Evolutionary conservation across 2,329 filamentous ascomycete genomes (phyloP), one percentile per base, ranked within the genome.

Genomic region (Neofusicoccum cordaticola): DNA sequence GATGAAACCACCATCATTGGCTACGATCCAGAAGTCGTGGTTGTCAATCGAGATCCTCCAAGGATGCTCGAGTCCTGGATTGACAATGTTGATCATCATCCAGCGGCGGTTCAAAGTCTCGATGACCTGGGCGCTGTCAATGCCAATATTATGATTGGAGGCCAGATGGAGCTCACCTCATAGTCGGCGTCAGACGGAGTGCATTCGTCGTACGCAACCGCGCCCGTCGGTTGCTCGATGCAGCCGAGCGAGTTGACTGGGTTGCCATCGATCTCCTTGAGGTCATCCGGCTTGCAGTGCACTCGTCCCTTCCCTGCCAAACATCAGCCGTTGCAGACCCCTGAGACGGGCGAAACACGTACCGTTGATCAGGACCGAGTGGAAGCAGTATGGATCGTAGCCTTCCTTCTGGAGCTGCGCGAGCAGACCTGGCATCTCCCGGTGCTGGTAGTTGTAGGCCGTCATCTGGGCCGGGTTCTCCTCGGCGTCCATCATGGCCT

Each of bases 401-500:
- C 67, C 67, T 34, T 69, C 67, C 11, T 31, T 48, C 44, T 68
- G 67, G 6, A 69, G 63, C 48, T 69, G 66, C 3, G 66, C 67
- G 17, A 69, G 61, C 42, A 69, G 51, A 34, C 65, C 56, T n/a
- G 66, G 62, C 60, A 66, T 66, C 41, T 66, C 60, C 50, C 66
- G 64, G 56, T 69, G 67, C 66, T 69, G 67, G 34, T 67, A 65
- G 12, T 69, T 69, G 47, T 66, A 69, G 5, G 68, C 63, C 11
- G 52, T 67, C n/a, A 69, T 51, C 17, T 67, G 63, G 13, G 31
- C 53, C 13, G 67, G 65, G 7, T 31, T 61, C 8, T 53, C 53
- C 39, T 69, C 67, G 8, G 67, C 67, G n/a, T 69, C 67, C 44
- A 64, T 34, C 67, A 69, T 69, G n/a, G 66, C 65, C 39, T 67